Base-by-base conservation (phyloP, 2,329 filamentous ascomycete genomes). In the Cercospora janseana region DNA sequence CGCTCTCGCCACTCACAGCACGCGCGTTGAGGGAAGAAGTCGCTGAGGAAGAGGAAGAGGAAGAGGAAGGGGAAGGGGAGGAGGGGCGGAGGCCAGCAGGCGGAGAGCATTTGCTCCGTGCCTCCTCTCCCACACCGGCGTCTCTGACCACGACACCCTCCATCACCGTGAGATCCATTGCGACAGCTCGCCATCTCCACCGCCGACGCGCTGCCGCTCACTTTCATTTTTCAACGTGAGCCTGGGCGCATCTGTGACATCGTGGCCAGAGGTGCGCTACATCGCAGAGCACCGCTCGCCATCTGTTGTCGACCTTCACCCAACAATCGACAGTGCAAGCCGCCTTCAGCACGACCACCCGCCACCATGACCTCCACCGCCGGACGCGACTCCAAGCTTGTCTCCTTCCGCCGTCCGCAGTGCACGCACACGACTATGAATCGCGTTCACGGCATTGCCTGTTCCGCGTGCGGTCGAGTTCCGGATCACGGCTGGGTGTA, bases 381-480 rank as follows among this genome's bases (percentile, higher is more conserved):
- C 6, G 18, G 29, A 26, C 40, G 51, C 12, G 37, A 41, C 16
- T 46, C 46, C 12, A 46, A 35, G 42, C 18, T 23, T 26, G 16
- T n/a, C n/a, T 16, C 46, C 12, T 18, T 15, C 13, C 56, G 56
- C 16, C 57, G 61, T 9, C 54, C 66, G 31, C 69, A 66, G 51
- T 90, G 87, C 67, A 86, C 81, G 2, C 87, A 91, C 63, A 70
- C 82, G 37, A 82, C 77, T 48, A 83, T 89, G 77, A 79, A 81
- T 7, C 80, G 85, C 21, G 67, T 88, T 35, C 87, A 83, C 60
- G 78, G 77, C 26, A 64, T 74, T 21, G 62, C 66, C 13, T 93
- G 88, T 69, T 69, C 75, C 6, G 63, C 75, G 18, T 93, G 88
- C 60, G 70, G 71, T 29, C 69, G 70, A 31, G 66, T 68, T 1